Evolutionary conservation across 2,329 filamentous ascomycete species (phyloP), one percentile per base, ranked within the genome.

Genomic region (Aspergillus novofumigatus): DNA sequence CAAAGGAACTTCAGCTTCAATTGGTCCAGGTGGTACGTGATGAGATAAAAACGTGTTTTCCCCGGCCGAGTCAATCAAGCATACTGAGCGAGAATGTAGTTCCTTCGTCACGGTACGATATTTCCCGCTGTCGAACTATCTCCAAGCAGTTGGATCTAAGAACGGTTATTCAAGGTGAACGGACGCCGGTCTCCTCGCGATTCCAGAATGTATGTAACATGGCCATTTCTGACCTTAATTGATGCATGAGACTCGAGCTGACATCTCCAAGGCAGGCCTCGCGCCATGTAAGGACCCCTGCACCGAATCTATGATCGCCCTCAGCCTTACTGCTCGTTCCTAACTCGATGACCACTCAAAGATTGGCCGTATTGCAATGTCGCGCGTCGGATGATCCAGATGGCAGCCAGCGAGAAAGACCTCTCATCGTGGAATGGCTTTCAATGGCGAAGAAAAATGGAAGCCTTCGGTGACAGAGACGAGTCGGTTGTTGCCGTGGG

Each of bases 291-390:
- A 64, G 52, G 47, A 50, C 32, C 35, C 49, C 49, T 26, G 50
- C 38, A 52, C 49, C 20, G 9, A 28, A 21, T 38, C 17, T 6
- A 17, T 11, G 32, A 35, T 35, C 32, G 32, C 32, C 32, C n/a
- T 26, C 11, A 35, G 5, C 45, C 51, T 52, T 29, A 55, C 54
- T 51, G 47, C 49, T 51, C 45, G 11, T 38, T 7, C 25, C 25
- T 50, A 20, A 25, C 32, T 44, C 23, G 44, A 58, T 67, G 59
- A 63, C 71, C 54, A 55, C 65, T 54, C 51, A 48, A 62, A 81
- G 81, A 86, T 75, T 99, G 94, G 94, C 91, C 94, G 1, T 97
- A 97, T 76, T 99, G 94, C 77, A 83, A 84, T 62, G 85, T 87
- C 55, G 90, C 89, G 23, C 83, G 85, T 58, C 86, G 88, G 63